Evolutionary conservation across 2,329 filamentous ascomycete species (phyloP).

Genomic region (Scleromitrula shiraiana): DNA sequence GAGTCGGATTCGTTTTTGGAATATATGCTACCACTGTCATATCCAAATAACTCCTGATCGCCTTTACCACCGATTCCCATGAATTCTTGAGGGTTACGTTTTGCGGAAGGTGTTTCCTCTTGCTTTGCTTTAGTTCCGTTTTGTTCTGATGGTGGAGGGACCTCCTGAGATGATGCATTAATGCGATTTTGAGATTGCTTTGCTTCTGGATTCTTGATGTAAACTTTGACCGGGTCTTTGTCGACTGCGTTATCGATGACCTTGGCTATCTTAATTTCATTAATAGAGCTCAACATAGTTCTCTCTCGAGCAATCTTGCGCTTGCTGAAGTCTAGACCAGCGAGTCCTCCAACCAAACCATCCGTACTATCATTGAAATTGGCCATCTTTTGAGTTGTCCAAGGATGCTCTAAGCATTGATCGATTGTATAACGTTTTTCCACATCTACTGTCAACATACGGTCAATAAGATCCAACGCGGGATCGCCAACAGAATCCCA

Average conservation of each 20-base stretch:
- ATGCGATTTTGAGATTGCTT: conserved; percentile 34
- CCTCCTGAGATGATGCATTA: conserved; percentile 34
- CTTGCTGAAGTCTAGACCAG: conserved; percentile 72
- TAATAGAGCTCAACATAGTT: conserved; percentile 75
- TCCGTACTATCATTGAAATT: conserved; percentile 80
- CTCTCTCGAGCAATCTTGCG: conserved; percentile 75
- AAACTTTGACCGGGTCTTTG: conserved; percentile 61
- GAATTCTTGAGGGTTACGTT: conserved; percentile 67
- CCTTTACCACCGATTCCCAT: conserved; percentile 79
- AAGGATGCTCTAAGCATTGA: conserved; percentile 84
- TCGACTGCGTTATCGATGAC: conserved; percentile 47
- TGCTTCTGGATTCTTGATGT: conserved; percentile 57
- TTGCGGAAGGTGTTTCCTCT: conserved; percentile 60
- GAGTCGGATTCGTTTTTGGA: not conserved
- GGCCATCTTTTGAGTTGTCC: conserved; percentile 59
- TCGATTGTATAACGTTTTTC: conserved; percentile 80
- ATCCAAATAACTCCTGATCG: conserved; percentile 67
- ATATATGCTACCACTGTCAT: conserved; percentile 37
- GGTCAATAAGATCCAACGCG: conserved; percentile 85
- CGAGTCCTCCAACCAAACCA: conserved; percentile 80
- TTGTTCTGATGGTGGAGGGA: not conserved
- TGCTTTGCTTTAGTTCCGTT: conserved; percentile 31
- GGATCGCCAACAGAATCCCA: conserved; percentile 85
- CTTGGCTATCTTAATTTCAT: conserved; percentile 58
- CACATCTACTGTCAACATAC: conserved; percentile 85